Percentiles rank a stretch among this genome's conserved stretches.
Evolutionary conservation across 2,329 filamentous ascomycete genomes (phyloP).

Genomic region (Penicillium sp.): DNA sequence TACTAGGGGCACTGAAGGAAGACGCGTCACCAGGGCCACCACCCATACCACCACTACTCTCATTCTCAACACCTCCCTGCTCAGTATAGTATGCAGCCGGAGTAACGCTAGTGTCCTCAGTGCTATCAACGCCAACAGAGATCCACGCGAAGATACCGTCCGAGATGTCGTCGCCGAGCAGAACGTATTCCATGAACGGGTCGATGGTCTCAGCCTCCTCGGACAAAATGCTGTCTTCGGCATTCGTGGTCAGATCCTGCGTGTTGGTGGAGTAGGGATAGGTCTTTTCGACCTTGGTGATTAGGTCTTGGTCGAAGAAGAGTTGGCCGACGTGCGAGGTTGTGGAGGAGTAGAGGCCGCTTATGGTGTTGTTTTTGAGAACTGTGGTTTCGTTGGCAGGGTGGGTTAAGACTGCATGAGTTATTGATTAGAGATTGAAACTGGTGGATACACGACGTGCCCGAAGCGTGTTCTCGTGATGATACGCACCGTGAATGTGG

Average conservation of each 20-base stretch:
- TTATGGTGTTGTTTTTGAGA: constrained; percentile 54
- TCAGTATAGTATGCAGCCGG: constrained; percentile 36
- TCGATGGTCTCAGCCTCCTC: constrained; percentile 56
- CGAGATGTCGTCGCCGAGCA: constrained; percentile 54
- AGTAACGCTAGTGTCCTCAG: constrained; percentile 30
- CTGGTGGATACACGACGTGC: background rate
- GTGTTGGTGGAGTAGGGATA: constrained; percentile 53
- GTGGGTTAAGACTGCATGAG: constrained; percentile 33
- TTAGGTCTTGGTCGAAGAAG: constrained; percentile 64
- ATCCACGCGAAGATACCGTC: constrained; percentile 60
- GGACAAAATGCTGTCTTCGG: constrained; percentile 53
- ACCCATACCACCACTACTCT: constrained; percentile 20
- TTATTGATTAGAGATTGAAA: background rate
- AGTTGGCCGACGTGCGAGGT: constrained; percentile 65
- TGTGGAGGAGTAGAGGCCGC: constrained; percentile 43
- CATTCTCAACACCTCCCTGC: constrained; percentile 37
- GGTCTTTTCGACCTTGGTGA: constrained; percentile 52
- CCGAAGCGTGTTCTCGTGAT: no score
- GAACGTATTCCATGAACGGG: constrained; percentile 60
- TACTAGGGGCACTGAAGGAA: background rate
- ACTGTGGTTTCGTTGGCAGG: constrained; percentile 33
- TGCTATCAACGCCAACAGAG: constrained; percentile 52
- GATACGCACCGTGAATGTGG: constrained; percentile 36
- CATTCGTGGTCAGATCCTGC: constrained; percentile 52
- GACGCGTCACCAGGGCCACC: constrained; percentile 9